Percentiles rank a stretch among this genome's conserved stretches.
phyloP scores from a whole-genome alignment of 202 grass and related monocot species.

The Dendrocalamus latiflorus region DNA sequence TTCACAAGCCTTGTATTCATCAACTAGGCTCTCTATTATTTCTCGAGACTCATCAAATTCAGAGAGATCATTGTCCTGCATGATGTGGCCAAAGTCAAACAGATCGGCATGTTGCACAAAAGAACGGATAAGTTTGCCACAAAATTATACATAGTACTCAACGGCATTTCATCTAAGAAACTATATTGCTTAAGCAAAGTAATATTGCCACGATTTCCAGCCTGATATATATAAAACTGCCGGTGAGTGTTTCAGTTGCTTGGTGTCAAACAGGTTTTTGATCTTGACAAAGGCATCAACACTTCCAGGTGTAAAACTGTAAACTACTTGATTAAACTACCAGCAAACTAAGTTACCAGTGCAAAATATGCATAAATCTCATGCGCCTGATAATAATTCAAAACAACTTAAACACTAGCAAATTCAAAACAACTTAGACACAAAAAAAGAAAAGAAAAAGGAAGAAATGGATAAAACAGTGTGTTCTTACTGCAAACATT shows the following conservation, averaged over 20 bases:
- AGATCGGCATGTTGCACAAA: background rate
- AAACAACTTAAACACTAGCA: background rate
- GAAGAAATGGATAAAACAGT: background rate
- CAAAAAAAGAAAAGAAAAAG: background rate
- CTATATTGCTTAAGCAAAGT: background rate
- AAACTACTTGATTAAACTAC: background rate
- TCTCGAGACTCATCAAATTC: conserved; percentile 98
- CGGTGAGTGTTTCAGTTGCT: background rate
- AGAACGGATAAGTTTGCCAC: background rate
- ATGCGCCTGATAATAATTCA: background rate
- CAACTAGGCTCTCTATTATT: conserved; percentile 93
- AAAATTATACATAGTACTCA: background rate
- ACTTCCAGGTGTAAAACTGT: background rate
- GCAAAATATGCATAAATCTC: conserved; percentile 1
- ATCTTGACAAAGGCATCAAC: conserved; percentile 7
- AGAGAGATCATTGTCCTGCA: conserved; percentile 90
- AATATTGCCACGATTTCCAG: background rate
- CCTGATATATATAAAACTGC: background rate
- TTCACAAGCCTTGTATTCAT: conserved; percentile 97
- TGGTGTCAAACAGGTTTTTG: background rate
- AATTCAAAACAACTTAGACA: background rate
- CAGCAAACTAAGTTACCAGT: background rate
- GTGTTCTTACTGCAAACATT: conserved; percentile 70
- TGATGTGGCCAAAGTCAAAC: too few relatives aligned
- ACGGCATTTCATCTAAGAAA: background rate